These are phyloP conservation scores for Geotrichum bryndzae DNA, from an alignment of 1,139 yeast genomes.

Conservation along the genomic window DNA sequence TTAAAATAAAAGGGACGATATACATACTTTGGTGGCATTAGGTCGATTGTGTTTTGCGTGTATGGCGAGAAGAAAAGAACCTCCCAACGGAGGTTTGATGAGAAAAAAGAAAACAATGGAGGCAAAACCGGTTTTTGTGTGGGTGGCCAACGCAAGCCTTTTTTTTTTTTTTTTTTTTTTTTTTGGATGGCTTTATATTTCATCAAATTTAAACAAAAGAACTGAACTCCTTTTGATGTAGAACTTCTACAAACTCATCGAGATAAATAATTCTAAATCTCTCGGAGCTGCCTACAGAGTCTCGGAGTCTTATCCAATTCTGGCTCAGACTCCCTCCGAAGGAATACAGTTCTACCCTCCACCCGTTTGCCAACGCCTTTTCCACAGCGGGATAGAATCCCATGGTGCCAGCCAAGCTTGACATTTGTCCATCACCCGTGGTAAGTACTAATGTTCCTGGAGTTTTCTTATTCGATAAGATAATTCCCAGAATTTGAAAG, in stretches of 20 bases:
- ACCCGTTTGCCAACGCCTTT: conserved; percentile 21
- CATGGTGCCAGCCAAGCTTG: conserved; percentile 13
- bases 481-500: conserved; percentile 16
- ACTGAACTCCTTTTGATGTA: conserved; percentile 4
- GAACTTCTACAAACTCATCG: conserved; percentile 20
- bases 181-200: not conserved
- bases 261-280: conserved; percentile 20
- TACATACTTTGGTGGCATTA: conserved; percentile 21
- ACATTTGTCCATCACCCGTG: conserved; percentile 28
- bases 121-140: not conserved
- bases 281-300: conserved; percentile 10
- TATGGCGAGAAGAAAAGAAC: not conserved
- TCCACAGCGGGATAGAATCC: conserved; percentile 22
- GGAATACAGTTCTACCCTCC: conserved; percentile 26
- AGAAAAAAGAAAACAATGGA: not conserved
- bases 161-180: no score
- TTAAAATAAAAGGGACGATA: not conserved
- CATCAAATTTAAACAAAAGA: not conserved
- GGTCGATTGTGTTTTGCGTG: not conserved
- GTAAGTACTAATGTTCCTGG: conserved; percentile 24
- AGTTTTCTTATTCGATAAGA: not conserved
- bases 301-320: conserved; percentile 19
- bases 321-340: conserved; percentile 22
- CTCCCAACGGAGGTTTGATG: not conserved
- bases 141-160: no score